Percentiles rank a stretch among this genome's conserved stretches.
Conservation (phyloP, 768 basidiomycete species). For the Lentinus tigrinus region DNA sequence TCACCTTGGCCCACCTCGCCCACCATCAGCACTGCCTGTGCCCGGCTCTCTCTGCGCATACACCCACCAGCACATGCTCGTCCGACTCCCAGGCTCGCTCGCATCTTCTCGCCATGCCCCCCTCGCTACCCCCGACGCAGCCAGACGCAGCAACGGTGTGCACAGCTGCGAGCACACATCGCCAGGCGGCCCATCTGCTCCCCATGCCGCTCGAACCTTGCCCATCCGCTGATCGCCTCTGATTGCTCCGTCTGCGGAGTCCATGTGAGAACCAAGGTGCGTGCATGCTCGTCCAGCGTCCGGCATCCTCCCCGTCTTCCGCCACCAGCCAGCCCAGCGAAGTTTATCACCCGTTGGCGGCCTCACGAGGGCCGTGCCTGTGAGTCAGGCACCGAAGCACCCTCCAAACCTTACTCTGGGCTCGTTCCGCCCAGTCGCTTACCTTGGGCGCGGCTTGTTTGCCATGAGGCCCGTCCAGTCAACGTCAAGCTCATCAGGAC, state of each 20-base stretch:
- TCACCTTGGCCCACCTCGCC: background rate
- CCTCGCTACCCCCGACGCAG: background rate
- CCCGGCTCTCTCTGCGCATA: background rate
- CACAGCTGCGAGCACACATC: background rate
- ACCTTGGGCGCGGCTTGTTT: constrained; percentile 1
- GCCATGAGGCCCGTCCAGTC: constrained; percentile 6
- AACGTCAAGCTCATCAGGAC: too few species aligned
- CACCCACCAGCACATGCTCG: background rate
- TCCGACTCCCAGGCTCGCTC: too few species aligned
- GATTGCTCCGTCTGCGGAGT: background rate
- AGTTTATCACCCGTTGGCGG: constrained; percentile 10
- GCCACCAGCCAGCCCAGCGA: background rate
- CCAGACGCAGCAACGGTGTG: background rate
- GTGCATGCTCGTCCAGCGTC: background rate
- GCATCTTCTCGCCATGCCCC: background rate
- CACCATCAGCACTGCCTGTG: constrained; percentile 1
- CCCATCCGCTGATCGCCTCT: background rate
- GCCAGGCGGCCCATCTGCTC: background rate
- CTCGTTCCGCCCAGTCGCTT: constrained; percentile 1
- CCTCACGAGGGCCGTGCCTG: constrained; percentile 13
- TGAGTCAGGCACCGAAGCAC: constrained; percentile 17
- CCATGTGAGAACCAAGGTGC: background rate
- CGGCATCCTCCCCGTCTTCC: background rate
- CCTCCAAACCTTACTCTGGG: constrained; percentile 3
- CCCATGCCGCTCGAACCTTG: background rate